Evolutionary conservation across 805 yeast genomes (phyloP).

Genomic region (Saccharomyces cerevisiae): DNA sequence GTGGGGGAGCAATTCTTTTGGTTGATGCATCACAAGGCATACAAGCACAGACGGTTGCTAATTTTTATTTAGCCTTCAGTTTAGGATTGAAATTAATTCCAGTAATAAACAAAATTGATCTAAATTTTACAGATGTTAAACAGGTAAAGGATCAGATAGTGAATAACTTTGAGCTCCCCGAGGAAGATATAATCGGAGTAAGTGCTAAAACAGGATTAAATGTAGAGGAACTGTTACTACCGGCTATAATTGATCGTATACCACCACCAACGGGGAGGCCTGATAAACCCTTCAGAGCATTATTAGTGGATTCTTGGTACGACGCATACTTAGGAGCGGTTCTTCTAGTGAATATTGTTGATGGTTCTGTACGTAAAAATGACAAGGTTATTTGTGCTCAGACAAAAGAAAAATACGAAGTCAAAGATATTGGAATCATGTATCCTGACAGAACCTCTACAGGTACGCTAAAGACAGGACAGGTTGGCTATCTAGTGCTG

Average conservation of each 20-base stretch:
- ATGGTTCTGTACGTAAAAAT: constrained; percentile 70
- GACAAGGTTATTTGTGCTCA: constrained; percentile 71
- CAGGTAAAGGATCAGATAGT: constrained; percentile 80
- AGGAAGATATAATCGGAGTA: constrained; percentile 68
- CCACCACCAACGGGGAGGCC: constrained; percentile 64
- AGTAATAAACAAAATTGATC: constrained; percentile 83
- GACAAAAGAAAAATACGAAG: constrained; percentile 68
- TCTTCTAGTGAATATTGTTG: constrained; percentile 72
- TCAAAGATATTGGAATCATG: constrained; percentile 91
- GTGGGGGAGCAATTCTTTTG: constrained; percentile 84
- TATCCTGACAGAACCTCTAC: constrained; percentile 76
- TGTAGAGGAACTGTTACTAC: constrained; percentile 61
- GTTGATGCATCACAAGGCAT: constrained; percentile 96
- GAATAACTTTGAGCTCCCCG: constrained; percentile 68
- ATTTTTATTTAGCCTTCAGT: constrained; percentile 82
- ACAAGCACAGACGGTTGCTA: constrained; percentile 98
- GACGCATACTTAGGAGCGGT: constrained; percentile 90
- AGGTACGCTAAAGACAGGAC: constrained; percentile 69
- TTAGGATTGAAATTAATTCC: constrained; percentile 78
- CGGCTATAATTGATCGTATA: constrained; percentile 72
- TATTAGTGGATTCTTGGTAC: constrained; percentile 94
- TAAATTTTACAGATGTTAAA: constrained; percentile 72
- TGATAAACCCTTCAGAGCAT: constrained; percentile 48
- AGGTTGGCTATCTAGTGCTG: constrained; percentile 89
- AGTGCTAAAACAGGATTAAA: constrained; percentile 88